phyloP scores from a whole-genome alignment of 2,329 filamentous ascomycete genomes.

The Lasiodiplodia citricola region DNA sequence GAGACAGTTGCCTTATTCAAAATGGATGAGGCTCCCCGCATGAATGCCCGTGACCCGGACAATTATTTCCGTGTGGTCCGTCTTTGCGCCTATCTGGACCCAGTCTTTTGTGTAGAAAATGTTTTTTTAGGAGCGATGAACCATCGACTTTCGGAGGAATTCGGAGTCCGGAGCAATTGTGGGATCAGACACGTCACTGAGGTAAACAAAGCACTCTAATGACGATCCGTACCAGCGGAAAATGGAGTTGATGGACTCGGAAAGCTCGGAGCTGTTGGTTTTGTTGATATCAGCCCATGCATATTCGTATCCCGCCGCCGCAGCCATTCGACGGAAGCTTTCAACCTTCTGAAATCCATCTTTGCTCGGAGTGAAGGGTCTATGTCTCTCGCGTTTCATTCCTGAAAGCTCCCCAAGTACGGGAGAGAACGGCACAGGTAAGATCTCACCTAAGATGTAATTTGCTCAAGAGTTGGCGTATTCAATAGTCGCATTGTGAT shows the following conservation, averaged over 20 bases:
- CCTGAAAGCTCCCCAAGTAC: constrained; percentile 15
- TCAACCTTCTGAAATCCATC: constrained; percentile 16
- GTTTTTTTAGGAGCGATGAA: constrained; percentile 18
- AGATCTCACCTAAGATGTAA: background rate
- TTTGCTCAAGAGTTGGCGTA: background rate
- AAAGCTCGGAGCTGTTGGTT: constrained; percentile 29
- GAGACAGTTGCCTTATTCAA: background rate
- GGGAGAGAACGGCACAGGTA: constrained; percentile 26
- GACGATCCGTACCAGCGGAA: constrained; percentile 31
- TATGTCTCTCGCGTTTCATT: background rate
- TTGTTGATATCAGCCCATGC: constrained; percentile 35
- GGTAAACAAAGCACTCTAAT: constrained; percentile 28
- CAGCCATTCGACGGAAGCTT: constrained; percentile 22
- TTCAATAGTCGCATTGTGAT: background rate
- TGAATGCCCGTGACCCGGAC: constrained; percentile 12
- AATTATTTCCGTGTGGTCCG: background rate
- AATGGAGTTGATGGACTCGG: constrained; percentile 33
- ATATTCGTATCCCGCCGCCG: constrained; percentile 28
- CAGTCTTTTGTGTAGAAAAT: constrained; percentile 22
- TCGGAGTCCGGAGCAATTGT: background rate
- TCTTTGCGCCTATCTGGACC: constrained; percentile 1
- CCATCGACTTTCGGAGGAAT: constrained; percentile 4
- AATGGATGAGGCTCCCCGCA: background rate
- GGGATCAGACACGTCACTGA: constrained; percentile 26
- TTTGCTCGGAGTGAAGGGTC: background rate